Percentiles rank a stretch among this genome's conserved stretches.
These are phyloP conservation scores for Penicillium expansum DNA, from an alignment of 2,329 filamentous ascomycete genomes.

Conservation along the genomic window DNA sequence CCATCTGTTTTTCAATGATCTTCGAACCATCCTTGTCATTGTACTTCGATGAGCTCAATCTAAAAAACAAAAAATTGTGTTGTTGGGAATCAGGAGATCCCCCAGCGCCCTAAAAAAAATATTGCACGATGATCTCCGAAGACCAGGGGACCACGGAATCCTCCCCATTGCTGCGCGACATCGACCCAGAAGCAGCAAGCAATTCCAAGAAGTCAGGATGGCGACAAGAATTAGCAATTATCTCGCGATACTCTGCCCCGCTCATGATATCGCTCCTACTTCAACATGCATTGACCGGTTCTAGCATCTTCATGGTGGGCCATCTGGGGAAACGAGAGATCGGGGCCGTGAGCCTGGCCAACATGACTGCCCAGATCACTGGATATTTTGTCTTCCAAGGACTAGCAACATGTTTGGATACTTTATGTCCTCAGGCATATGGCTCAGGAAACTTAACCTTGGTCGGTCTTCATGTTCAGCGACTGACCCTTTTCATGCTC, in stretches of 20 bases:
- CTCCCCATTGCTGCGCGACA: conserved; percentile 2
- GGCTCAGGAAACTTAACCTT: conserved; percentile 81
- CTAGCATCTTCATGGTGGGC: conserved; percentile 72
- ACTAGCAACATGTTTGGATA: conserved; percentile 83
- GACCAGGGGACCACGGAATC: conserved; percentile 2
- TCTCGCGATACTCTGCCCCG: conserved; percentile 65
- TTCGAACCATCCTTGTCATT: not conserved
- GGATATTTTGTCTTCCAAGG: conserved; percentile 73
- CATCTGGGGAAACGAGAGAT: conserved; percentile 66
- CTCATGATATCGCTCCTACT: conserved; percentile 69
- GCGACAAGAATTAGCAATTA: conserved; percentile 66
- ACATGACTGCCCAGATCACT: conserved; percentile 73
- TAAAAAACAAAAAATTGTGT: not conserved
- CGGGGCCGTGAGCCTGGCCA: conserved; percentile 62
- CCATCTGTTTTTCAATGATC: not conserved
- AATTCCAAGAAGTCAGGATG: conserved; percentile 7
- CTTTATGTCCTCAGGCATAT: conserved; percentile 85
- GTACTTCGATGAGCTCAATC: not conserved
- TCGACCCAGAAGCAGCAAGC: not conserved
- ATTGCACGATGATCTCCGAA: conserved; percentile 1
- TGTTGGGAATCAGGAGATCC: not conserved
- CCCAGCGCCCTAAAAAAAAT: not conserved
- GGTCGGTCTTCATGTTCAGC: conserved; percentile 74
- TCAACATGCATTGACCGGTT: conserved; percentile 74
- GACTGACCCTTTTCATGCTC: conserved; percentile 73